Evolutionary conservation across 1,139 yeast genomes (phyloP).

Genomic region (Diutina neorugosa): DNA sequence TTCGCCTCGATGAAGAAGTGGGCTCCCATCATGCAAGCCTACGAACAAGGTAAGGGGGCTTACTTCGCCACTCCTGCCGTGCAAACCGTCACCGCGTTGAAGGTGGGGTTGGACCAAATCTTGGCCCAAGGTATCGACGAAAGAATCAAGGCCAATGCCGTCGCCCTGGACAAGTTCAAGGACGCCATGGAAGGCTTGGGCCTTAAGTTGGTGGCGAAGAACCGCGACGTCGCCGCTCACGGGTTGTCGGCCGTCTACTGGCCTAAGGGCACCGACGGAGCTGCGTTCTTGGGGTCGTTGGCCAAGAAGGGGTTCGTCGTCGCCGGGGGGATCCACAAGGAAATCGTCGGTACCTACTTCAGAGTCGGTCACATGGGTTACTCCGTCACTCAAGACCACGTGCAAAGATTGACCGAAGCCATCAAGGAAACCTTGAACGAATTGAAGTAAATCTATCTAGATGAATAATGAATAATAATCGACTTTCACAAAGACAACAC

Average conservation of each 20-base stretch:
- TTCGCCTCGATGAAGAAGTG: conserved; percentile 76
- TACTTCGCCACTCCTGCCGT: conserved; percentile 94
- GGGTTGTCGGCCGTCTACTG: conserved; percentile 83
- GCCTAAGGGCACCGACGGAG: conserved; percentile 64
- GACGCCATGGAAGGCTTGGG: conserved; percentile 42
- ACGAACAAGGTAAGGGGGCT: conserved; percentile 71
- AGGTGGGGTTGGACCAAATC: conserved; percentile 66
- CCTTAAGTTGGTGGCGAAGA: conserved; percentile 54
- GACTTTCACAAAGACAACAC: too few species aligned
- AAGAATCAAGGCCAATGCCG: conserved; percentile 53
- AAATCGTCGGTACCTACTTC: conserved; percentile 70
- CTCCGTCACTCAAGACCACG: conserved; percentile 33
- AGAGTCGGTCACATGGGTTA: conserved; percentile 94
- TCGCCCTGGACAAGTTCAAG: conserved; percentile 58
- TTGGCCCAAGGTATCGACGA: conserved; percentile 44
- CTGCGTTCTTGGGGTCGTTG: conserved; percentile 42
- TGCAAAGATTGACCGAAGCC: conserved; percentile 23
- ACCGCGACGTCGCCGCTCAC: conserved; percentile 59
- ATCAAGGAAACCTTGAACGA: conserved; percentile 26
- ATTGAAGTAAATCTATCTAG: conserved; percentile 5
- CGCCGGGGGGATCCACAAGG: conserved; percentile 88
- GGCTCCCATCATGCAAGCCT: conserved; percentile 82
- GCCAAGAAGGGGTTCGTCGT: conserved; percentile 63
- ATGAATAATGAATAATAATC: not conserved
- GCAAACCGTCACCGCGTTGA: conserved; percentile 73